Percentiles rank a stretch among this genome's conserved stretches.
Evolutionary conservation across 2,329 filamentous ascomycete species (phyloP).

Genomic region (Aspergillus melleus): DNA sequence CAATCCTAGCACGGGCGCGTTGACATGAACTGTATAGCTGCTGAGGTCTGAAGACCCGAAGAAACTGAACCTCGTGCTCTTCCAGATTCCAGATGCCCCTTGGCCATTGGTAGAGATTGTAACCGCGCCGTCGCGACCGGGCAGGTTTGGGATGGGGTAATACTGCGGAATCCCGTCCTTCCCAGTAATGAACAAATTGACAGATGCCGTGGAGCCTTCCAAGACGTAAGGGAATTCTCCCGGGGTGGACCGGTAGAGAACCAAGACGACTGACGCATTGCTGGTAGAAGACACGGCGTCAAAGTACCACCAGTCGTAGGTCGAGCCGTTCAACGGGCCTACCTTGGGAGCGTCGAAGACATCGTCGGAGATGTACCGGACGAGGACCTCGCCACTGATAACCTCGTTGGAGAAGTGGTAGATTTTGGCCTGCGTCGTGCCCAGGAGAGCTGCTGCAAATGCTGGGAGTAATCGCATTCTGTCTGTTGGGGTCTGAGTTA

Average conservation of each 20-base stretch:
- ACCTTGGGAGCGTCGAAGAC: constrained; percentile 28
- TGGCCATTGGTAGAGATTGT: constrained; percentile 22
- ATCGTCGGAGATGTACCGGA: neutral
- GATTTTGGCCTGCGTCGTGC: neutral
- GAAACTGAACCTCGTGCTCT: constrained; percentile 10
- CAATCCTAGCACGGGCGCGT: neutral
- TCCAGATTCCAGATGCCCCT: constrained; percentile 14
- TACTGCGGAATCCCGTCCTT: neutral
- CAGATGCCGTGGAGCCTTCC: neutral
- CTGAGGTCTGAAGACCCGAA: constrained; percentile 23
- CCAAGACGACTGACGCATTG: constrained; percentile 29
- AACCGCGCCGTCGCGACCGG: neutral
- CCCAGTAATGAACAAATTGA: neutral
- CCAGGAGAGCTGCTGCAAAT: neutral
- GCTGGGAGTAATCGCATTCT: neutral
- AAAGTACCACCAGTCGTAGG: constrained; percentile 45
- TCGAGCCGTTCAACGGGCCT: constrained; percentile 24
- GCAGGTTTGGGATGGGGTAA: neutral
- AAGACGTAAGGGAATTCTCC: constrained; percentile 30
- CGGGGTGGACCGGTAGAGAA: constrained; percentile 32
- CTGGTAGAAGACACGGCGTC: constrained; percentile 32
- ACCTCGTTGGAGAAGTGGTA: neutral
- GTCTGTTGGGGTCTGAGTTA: neutral
- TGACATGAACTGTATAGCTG: neutral
- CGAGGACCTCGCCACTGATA: neutral